Conservation (phyloP, 192 early-diverging fungal species). For the Pilaira anomala region DNA sequence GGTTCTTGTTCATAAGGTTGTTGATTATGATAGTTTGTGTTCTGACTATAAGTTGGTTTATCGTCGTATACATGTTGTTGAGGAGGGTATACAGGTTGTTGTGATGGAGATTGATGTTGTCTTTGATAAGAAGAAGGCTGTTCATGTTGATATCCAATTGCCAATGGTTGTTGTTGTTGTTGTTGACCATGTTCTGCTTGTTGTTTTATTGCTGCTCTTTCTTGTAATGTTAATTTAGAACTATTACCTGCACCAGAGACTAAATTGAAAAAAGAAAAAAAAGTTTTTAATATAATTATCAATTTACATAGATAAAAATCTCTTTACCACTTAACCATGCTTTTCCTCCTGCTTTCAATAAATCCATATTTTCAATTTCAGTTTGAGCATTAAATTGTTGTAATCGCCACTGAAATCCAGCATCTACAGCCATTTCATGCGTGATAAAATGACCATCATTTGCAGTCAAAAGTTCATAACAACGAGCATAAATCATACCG, state of each 20-base stretch:
- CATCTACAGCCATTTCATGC: slow-evolving; percentile 39
- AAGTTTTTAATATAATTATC: not conserved
- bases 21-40: too few species aligned
- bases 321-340: slow-evolving; percentile 30
- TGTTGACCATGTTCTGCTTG: not conserved
- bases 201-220: slow-evolving; percentile 21
- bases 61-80: not conserved
- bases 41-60: not conserved
- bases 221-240: slow-evolving; percentile 26
- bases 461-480: slow-evolving; percentile 48
- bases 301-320: not conserved
- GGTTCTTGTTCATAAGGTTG: not conserved
- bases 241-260: slow-evolving; percentile 19
- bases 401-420: slow-evolving; percentile 40
- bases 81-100: not conserved
- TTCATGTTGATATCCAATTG: too few species aligned
- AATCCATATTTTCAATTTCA: slow-evolving; percentile 30
- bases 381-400: slow-evolving; percentile 27
- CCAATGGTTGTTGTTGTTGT: too few species aligned
- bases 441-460: slow-evolving; percentile 53
- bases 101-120: not conserved
- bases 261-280: not conserved
- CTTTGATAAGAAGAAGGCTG: not conserved
- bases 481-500: slow-evolving; percentile 59
- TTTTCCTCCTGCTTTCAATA: slow-evolving; percentile 32